These are phyloP conservation scores for Penicillium italicum DNA, from an alignment of 2,329 filamentous ascomycete species.

Conservation along the genomic window DNA sequence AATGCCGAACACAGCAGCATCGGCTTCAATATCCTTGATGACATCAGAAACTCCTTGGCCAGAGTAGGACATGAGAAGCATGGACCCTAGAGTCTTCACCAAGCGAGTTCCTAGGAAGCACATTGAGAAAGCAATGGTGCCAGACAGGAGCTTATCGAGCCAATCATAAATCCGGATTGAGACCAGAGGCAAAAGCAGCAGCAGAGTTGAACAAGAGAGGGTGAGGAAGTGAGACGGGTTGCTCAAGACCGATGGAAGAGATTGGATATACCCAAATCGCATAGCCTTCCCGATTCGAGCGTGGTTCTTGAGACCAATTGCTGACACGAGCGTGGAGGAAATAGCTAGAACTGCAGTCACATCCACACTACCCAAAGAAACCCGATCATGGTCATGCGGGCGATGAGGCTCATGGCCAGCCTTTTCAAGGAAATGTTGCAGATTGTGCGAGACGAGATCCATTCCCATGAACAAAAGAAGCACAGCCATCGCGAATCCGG, in stretches of 20 bases:
- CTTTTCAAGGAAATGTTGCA: constrained; percentile 86
- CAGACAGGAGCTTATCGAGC: constrained; percentile 78
- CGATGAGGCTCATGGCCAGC: constrained; percentile 72
- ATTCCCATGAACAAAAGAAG: constrained; percentile 97
- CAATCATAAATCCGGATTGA: constrained; percentile 76
- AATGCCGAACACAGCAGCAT: constrained; percentile 69
- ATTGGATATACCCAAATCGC: constrained; percentile 77
- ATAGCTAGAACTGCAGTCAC: constrained; percentile 78
- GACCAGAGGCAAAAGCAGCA: constrained; percentile 77
- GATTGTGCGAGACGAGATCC: constrained; percentile 87
- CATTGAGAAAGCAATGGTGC: constrained; percentile 81
- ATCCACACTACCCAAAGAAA: constrained; percentile 74
- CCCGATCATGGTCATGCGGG: constrained; percentile 61
- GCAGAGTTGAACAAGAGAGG: constrained; percentile 74
- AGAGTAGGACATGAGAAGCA: constrained; percentile 90
- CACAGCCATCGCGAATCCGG: constrained; percentile 92
- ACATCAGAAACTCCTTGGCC: constrained; percentile 64
- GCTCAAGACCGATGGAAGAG: constrained; percentile 78
- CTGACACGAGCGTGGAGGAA: constrained; percentile 76
- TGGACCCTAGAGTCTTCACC: constrained; percentile 80
- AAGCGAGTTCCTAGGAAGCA: constrained; percentile 79
- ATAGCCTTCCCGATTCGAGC: constrained; percentile 88
- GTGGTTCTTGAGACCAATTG: constrained; percentile 84
- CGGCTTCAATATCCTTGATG: constrained; percentile 78
- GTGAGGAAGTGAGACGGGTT: constrained; percentile 96